Conservation (phyloP, 176 grass and related monocot species). For the Cocos nucifera region DNA sequence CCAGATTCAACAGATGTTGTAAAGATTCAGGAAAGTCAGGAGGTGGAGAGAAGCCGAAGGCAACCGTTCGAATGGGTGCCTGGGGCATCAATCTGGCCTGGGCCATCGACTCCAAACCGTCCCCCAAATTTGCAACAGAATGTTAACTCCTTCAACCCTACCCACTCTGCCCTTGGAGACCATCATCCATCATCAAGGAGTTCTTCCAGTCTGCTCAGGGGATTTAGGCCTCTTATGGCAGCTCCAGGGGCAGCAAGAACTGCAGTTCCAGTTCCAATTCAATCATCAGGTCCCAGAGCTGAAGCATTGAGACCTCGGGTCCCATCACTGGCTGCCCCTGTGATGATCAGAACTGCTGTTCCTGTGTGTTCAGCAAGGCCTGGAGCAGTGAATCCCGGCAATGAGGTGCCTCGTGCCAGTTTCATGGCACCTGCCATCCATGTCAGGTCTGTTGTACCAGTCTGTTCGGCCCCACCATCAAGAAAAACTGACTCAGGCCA, state of each 20-base stretch:
- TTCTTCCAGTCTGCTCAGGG: neutral
- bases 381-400: slow-evolving; percentile 5
- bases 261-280: neutral
- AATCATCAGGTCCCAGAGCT: slow-evolving; percentile 2
- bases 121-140: slow-evolving; percentile 4
- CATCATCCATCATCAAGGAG: slow-evolving; percentile 8
- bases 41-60: slow-evolving; percentile 5
- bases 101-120: slow-evolving; percentile 8
- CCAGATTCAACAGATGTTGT: slow-evolving; percentile 2
- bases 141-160: slow-evolving; percentile 5
- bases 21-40: slow-evolving; percentile 9
- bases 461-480: slow-evolving; percentile 1
- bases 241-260: slow-evolving; percentile 6
- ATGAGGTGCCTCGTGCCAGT: neutral
- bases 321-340: slow-evolving; percentile 36
- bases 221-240: slow-evolving; percentile 10
- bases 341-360: slow-evolving; percentile 37
- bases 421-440: slow-evolving; percentile 5
- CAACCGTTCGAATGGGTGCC: slow-evolving; percentile 8
- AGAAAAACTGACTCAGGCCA: slow-evolving; percentile 8
- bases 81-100: neutral
- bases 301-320: slow-evolving; percentile 21
- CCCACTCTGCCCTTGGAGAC: slow-evolving; percentile 4
- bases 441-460: slow-evolving; percentile 11
- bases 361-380: slow-evolving; percentile 51